A percentile compares a stretch with the other conserved stretches of the same genome.
These are phyloP conservation scores for Chalciporus chontae DNA, from an alignment of 768 basidiomycete genomes.

Conservation along the genomic window DNA sequence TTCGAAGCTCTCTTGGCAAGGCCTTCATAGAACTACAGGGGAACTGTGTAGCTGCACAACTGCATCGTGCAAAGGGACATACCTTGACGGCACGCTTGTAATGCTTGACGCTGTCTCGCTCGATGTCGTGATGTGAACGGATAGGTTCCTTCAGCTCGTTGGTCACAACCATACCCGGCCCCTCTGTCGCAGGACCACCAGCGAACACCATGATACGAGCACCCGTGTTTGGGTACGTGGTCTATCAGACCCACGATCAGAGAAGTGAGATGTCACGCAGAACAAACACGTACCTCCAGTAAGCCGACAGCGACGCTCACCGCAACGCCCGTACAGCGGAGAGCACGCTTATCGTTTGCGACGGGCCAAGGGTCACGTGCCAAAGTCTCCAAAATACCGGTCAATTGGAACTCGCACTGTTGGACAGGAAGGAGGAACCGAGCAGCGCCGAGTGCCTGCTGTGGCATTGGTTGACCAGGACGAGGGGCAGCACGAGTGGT, in stretches of 20 bases:
- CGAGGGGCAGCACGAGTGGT: constrained; percentile 82
- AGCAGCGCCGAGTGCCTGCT: constrained; percentile 77
- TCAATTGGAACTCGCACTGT: constrained; percentile 95
- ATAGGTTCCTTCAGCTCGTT: constrained; percentile 97
- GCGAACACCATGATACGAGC: constrained; percentile 95
- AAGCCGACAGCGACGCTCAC: constrained; percentile 90
- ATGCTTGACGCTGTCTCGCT: constrained; percentile 93
- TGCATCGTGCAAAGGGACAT: constrained; percentile 10
- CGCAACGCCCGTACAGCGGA: constrained; percentile 95
- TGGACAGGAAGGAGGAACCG: constrained; percentile 90
- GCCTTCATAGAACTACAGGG: constrained; percentile 86
- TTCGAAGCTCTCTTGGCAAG: constrained; percentile 90
- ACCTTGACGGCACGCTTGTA: constrained; percentile 97
- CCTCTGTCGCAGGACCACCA: constrained; percentile 94
- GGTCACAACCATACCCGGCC: constrained; percentile 94
- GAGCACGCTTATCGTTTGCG: constrained; percentile 86
- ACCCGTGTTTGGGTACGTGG: constrained; percentile 93
- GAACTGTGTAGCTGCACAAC: constrained; percentile 2
- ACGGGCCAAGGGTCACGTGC: constrained; percentile 96
- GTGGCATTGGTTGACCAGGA: constrained; percentile 78
- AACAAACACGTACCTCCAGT: constrained; percentile 58
- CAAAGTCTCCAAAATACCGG: constrained; percentile 85
- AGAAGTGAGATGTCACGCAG: background rate
- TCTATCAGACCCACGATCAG: constrained; percentile 32
- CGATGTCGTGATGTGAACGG: constrained; percentile 98